These are phyloP conservation scores for Boletus semigastroideus DNA, from an alignment of 1,284 basidiomycete species.

Conservation along the genomic window DNA sequence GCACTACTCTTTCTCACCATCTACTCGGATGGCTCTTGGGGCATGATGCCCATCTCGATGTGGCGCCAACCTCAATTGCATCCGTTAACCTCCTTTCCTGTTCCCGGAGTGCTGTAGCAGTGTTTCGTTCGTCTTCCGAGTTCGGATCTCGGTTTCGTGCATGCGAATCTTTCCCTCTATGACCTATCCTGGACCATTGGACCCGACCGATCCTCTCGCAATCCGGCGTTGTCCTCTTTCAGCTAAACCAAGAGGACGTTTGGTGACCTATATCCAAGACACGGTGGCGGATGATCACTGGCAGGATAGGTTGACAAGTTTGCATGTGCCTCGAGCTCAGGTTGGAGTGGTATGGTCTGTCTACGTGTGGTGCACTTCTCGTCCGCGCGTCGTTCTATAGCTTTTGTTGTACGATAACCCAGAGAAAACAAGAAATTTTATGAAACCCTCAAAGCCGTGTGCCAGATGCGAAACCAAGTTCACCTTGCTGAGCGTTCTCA, in stretches of 20 bases:
- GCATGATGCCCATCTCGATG: constrained; percentile 15
- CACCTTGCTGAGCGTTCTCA: constrained; percentile 42
- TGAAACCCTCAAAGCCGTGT: too few species aligned
- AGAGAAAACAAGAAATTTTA: constrained; percentile 15
- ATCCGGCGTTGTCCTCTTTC: neutral
- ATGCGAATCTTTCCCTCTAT: constrained; percentile 7
- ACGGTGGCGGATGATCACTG: constrained; percentile 1
- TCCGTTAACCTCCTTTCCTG: constrained; percentile 7
- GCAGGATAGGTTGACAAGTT: neutral
- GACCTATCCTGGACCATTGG: neutral
- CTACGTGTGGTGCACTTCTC: constrained; percentile 4
- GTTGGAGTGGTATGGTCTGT: constrained; percentile 11
- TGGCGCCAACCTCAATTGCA: constrained; percentile 4
- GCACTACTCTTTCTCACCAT: neutral
- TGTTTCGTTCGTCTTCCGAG: constrained; percentile 11
- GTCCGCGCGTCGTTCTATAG: constrained; percentile 8
- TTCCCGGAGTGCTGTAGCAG: constrained; percentile 3
- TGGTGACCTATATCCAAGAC: neutral
- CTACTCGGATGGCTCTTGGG: constrained; percentile 8
- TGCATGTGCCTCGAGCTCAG: constrained; percentile 13
- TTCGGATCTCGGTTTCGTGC: constrained; percentile 12
- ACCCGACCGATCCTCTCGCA: neutral
- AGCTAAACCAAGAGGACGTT: neutral
- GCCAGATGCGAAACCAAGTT: too few species aligned
- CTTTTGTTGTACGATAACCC: constrained; percentile 15